phyloP scores from a whole-genome alignment of 2,329 filamentous ascomycete genomes.

The Penicillium sp. region DNA sequence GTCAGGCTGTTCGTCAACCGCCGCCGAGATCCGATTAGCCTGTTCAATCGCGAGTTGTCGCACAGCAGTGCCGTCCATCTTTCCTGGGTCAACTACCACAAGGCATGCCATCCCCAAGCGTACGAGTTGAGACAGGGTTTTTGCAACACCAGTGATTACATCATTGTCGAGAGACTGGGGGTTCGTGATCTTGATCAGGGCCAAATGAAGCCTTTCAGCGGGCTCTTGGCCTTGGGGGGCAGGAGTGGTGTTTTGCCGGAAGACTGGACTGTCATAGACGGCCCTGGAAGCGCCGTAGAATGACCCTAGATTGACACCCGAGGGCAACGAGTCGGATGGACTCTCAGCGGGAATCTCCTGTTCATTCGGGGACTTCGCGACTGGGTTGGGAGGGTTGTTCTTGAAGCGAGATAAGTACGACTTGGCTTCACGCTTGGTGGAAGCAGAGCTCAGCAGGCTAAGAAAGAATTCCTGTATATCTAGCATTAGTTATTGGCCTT shows the following conservation, averaged over 20 bases:
- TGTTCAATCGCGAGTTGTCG: conserved; percentile 62
- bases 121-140: conserved; percentile 81
- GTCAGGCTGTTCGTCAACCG: conserved; percentile 71
- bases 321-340: conserved; percentile 26
- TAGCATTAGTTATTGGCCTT: neutral
- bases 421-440: conserved; percentile 90
- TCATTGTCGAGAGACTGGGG: conserved; percentile 72
- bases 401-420: conserved; percentile 89
- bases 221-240: conserved; percentile 41
- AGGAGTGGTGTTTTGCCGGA: conserved; percentile 57
- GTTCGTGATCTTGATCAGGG: conserved; percentile 80
- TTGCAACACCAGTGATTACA: conserved; percentile 74
- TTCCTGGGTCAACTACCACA: conserved; percentile 75
- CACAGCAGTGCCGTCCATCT: conserved; percentile 46
- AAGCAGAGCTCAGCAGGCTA: conserved; percentile 82
- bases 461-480: conserved; percentile 74
- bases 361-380: conserved; percentile 35
- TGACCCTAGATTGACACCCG: conserved; percentile 64
- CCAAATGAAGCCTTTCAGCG: conserved; percentile 69
- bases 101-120: conserved; percentile 81
- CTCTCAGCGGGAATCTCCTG: conserved; percentile 24
- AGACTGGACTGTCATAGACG: conserved; percentile 63
- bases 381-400: conserved; percentile 40
- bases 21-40: conserved; percentile 72
- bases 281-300: conserved; percentile 64